Evolutionary conservation across 371 early-diverging fungal species (phyloP), one percentile per base, ranked within the genome.

Genomic region (Entomophthora muscae): DNA sequence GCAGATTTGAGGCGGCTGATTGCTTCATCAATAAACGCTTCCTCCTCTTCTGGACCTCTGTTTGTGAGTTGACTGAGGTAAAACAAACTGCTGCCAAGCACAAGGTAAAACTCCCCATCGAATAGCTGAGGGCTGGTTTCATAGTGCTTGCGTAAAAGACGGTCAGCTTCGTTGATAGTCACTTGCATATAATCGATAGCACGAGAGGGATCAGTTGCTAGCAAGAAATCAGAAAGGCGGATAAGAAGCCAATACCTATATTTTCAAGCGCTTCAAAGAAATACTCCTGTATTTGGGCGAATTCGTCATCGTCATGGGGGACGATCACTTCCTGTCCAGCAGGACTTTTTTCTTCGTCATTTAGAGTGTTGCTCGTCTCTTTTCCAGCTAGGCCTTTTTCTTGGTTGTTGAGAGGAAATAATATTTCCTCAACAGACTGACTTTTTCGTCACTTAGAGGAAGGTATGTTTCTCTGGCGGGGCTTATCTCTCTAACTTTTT

Each of bases 101-200:
- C 56, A 13, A 55, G 28, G n/a, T 55, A 55, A 26, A 55, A 55
- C 12, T 22, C 28, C 3, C 24, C 56, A 55, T 55, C 56, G 26
- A 55, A 55, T 13, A 22, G 56, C n/a, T 55, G 56, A 24, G 56
- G 56, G 12, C 28, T 27, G 7, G 26, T 26, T 27, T 55, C 56
- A n/a, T 55, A 24, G n/a, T 12, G n/a, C 28, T 55, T n/a, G 28
- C 28, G 56, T 22, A 55, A 26, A 13, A 55, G 56, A 7, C 28
- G 22, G n/a, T 55, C 56, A 26, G 56, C 56, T 55, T 55, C 56
- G n/a, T 55, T 55, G n/a, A 55, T 55, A 22, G 56, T 55, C 22
- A 55, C 28, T 26, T 55, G 22, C 10, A 55, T 55, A 3, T 12
- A 55, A 22, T 55, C 56, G 3, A 55, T 24, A 26, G 22, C 56